Conservation (phyloP, 2,329 filamentous ascomycete genomes). For the Nemania sp. region DNA sequence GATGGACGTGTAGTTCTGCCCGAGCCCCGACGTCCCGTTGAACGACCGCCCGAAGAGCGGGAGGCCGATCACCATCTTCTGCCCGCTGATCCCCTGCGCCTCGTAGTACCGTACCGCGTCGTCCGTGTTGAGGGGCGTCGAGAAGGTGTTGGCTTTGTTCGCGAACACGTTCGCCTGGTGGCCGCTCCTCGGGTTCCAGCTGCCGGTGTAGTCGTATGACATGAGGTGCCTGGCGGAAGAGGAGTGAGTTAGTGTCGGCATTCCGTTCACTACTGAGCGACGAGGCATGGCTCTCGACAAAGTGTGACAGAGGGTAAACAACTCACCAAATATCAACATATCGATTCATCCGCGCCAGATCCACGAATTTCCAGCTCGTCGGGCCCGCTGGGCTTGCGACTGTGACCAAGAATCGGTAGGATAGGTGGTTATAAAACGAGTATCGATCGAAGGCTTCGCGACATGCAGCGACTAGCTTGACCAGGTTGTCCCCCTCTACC, state of each 20-base stretch:
- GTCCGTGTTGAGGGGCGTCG: constrained; percentile 72
- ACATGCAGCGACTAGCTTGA: constrained; percentile 49
- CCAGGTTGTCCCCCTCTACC: constrained; percentile 47
- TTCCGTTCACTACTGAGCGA: neutral
- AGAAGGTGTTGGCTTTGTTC: constrained; percentile 53
- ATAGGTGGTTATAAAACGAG: constrained; percentile 34
- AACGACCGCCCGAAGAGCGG: constrained; percentile 83
- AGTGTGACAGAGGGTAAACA: neutral
- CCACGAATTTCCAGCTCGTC: constrained; percentile 53
- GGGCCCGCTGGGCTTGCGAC: constrained; percentile 56
- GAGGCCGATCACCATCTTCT: constrained; percentile 76
- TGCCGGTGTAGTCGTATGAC: constrained; percentile 73
- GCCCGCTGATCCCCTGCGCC: constrained; percentile 57
- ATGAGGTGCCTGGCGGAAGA: constrained; percentile 54
- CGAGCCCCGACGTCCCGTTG: constrained; percentile 67
- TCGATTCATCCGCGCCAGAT: constrained; percentile 58
- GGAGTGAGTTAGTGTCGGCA: neutral
- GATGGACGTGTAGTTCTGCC: constrained; percentile 64
- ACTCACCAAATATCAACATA: constrained; percentile 60
- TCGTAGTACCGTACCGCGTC: constrained; percentile 68
- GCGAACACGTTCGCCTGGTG: constrained; percentile 73
- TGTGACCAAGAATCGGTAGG: constrained; percentile 56
- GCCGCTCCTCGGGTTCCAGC: constrained; percentile 65
- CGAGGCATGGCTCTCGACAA: neutral
- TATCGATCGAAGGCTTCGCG: constrained; percentile 44